These are phyloP conservation scores for Berberis thunbergii DNA, from an alignment of 164 flowering plant genomes.

Conservation along the genomic window DNA sequence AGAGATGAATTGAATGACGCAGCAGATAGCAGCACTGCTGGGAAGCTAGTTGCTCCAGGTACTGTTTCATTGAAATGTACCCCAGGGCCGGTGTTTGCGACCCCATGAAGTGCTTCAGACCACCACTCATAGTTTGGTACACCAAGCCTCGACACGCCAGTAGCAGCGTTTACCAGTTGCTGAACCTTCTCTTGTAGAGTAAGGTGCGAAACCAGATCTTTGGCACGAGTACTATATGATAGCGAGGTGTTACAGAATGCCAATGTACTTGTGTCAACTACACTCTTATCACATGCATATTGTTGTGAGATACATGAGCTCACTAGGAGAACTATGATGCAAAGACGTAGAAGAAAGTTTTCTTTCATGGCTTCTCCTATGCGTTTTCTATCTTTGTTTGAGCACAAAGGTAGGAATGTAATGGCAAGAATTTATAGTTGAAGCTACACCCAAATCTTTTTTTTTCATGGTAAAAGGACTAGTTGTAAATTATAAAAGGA, in stretches of 20 bases:
- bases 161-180: slow-evolving; percentile 36
- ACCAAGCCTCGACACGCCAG: slow-evolving; percentile 38
- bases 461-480: too few species aligned
- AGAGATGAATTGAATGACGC: slow-evolving; percentile 40
- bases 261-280: slow-evolving; percentile 13
- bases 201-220: slow-evolving; percentile 40
- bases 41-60: slow-evolving; percentile 66
- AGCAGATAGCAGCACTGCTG: slow-evolving; percentile 38
- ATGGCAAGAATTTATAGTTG: too few species aligned
- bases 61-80: slow-evolving; percentile 32
- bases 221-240: slow-evolving; percentile 26
- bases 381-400: too few species aligned
- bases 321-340: too few species aligned
- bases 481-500: too few species aligned
- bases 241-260: slow-evolving; percentile 40
- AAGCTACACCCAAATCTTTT: too few species aligned
- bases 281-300: slow-evolving; percentile 28
- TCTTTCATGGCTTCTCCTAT: too few species aligned
- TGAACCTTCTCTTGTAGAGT: slow-evolving; percentile 43
- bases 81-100: slow-evolving; percentile 35
- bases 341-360: too few species aligned
- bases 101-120: slow-evolving; percentile 71
- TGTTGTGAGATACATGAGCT: neutral
- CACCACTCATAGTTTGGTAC: slow-evolving; percentile 54
- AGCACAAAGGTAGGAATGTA: too few species aligned